Evolutionary conservation across 2,329 filamentous ascomycete genomes (phyloP), one percentile per base, ranked within the genome.

Genomic region (Thielaviopsis cerberus): DNA sequence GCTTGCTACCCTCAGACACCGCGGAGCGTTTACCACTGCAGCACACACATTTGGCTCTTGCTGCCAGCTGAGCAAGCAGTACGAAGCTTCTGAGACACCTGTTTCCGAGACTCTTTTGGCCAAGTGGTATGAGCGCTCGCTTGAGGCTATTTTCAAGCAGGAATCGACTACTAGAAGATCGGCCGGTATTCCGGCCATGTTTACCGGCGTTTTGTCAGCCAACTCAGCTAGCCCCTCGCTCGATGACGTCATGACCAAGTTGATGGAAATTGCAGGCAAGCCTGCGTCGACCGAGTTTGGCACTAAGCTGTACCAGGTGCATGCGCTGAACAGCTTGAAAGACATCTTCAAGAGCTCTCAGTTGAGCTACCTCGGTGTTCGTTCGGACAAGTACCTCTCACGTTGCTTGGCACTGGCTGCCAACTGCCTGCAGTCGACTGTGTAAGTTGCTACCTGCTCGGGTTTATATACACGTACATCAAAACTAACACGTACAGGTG

Each of bases 21-120:
- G 92, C 59, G 92, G 92, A 59, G 92, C 92, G 6, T 94, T 97
- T 66, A 92, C 88, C 0, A 91, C 91, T 0, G 92, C 97, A 1
- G 86, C 91, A 0, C 82, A 88, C 57, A 95, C 90, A 0, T 97
- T 96, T 69, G 78, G 81, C 1, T 76, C 80, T 25, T 94, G 89
- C 65, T 97, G 91, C 62, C 75, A 83, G 72, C 65, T 82, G 69
- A 69, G 79, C 8, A 75, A 78, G 55, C 75, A 79, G 27, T 67
- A 74, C 23, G 67, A 69, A 34, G 61, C 66, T 24, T 59, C 62
- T 17, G 62, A 66, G 2, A 64, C 63, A 3, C 24, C 30, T 15
- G 13, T 26, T 2, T 61, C 67, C 10, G 69, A 77, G 22, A 66
- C 69, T 8, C 69, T 86, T 22, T 77, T 90, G 1, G 68, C 77